Evolutionary conservation across 257 asterid species (phyloP), one percentile per base, ranked within the genome.

Genomic region (Solanum sparsipilum): DNA sequence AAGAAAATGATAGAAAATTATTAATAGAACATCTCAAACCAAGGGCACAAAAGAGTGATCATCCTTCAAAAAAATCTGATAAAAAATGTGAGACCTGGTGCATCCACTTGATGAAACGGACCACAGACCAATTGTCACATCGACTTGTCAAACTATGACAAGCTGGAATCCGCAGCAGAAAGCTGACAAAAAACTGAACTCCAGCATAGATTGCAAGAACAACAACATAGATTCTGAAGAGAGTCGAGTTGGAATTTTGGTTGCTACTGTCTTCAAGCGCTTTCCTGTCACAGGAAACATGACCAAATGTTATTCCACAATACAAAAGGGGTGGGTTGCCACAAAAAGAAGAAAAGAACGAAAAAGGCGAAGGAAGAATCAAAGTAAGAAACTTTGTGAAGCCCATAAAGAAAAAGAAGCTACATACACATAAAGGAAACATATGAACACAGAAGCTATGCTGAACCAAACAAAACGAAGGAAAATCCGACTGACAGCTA

Each of bases 61-160:
- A 60, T 72, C 72, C 21, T 46, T 71, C 23, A 76, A 60, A 21
- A 56, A 35, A 76, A 31, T 71, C 79, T 82, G 31, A 48, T 84
- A 32, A 85, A 31, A 82, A 84, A 68, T 87, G 84, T 82, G 79
- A 89, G 88, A 97, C 99, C 99, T 97, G 98, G 91, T 97, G 99
- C 99, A 97, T 94, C 99, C 99, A 97, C 93, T 97, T 96, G 88
- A 97, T 81, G 89, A 94, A 93, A 86, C 98, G 98, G 90, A 93
- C 89, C 29, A 93, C 74, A 25, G 94, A 89, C 96, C 94, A 93
- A 83, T 81, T 81, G 89, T 97, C 98, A 89, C 97, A 92, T 87
- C 86, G 94, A 90, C 91, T 92, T 73, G 98, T 91, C 89, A 95
- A 86, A 85, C 89, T 96, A 92, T 94, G 99, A 87, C 94, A 97